These are phyloP conservation scores for Fraxinus platypoda DNA, from an alignment of 305 asterid species.

Conservation along the genomic window DNA sequence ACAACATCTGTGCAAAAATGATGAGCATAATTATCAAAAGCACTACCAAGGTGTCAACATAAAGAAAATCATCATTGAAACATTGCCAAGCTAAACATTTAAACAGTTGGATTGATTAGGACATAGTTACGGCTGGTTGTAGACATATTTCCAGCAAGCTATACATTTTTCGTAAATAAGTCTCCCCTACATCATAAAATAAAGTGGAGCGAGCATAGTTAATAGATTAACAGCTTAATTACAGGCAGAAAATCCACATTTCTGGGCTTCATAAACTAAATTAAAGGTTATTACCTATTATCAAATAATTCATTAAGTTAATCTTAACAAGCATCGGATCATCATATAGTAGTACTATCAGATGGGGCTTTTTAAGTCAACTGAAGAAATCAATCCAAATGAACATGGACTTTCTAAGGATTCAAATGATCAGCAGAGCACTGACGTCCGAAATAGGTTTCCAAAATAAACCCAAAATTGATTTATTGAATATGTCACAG, in stretches of 20 bases:
- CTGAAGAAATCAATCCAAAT: not conserved
- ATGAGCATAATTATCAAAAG: not conserved
- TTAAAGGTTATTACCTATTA: not conserved
- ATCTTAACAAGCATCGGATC: not conserved
- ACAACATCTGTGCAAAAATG: conserved; percentile 34
- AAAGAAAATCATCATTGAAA: not conserved
- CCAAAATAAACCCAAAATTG: not conserved
- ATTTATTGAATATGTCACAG: not conserved
- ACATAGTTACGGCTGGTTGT: not conserved
- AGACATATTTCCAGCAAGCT: not conserved
- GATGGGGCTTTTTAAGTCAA: not conserved
- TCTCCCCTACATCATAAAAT: not conserved
- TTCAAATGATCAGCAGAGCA: not conserved
- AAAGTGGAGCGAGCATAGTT: not conserved
- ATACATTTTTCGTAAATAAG: not conserved
- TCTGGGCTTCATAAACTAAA: not conserved
- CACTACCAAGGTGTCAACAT: not conserved
- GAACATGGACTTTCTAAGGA: not conserved
- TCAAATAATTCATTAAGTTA: not conserved
- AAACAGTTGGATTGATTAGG: not conserved
- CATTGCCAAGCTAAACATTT: not conserved
- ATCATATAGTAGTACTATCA: not conserved
- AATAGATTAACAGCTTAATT: not conserved
- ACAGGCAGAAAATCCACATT: not conserved
- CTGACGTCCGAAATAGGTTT: not conserved